These are phyloP conservation scores for Trypanosoma melophagium DNA, from an alignment of 208 protist species.

Conservation along the genomic window DNA sequence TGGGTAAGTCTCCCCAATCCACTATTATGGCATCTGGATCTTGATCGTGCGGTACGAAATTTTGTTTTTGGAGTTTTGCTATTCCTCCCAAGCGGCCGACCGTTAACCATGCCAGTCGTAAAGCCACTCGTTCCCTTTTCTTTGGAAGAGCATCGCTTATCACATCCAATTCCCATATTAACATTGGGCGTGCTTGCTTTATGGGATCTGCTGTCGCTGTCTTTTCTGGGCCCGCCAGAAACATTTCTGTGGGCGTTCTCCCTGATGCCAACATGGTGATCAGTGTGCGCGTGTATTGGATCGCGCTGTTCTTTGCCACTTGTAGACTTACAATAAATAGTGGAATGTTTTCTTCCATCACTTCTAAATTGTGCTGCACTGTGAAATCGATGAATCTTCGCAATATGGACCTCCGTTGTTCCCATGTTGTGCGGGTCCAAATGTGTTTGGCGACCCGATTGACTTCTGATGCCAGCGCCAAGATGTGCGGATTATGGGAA, in stretches of 20 bases:
- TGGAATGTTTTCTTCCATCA: background rate
- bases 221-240: background rate
- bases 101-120: slow-evolving; percentile 1
- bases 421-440: slow-evolving; percentile 2
- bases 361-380: background rate
- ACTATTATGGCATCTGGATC: background rate
- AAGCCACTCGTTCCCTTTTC: slow-evolving; percentile 2
- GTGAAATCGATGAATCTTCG: background rate
- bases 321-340: slow-evolving; percentile 19
- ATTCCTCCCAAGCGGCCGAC: slow-evolving; percentile 1
- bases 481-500: background rate
- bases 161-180: slow-evolving; percentile 8
- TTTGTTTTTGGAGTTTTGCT: slow-evolving; percentile 5
- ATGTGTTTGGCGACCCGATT: slow-evolving; percentile 7
- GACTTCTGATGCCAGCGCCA: slow-evolving; percentile 8
- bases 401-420: slow-evolving; percentile 4
- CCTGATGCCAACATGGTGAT: background rate
- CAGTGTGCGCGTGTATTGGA: slow-evolving; percentile 4
- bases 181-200: slow-evolving; percentile 15
- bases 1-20: slow-evolving; percentile 1
- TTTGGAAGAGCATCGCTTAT: background rate
- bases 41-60: slow-evolving; percentile 5
- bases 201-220: background rate
- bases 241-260: slow-evolving; percentile 1
- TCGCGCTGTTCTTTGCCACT: slow-evolving; percentile 8